phyloP scores from a whole-genome alignment of 305 asterid genomes.

The Plantago lanceolata region DNA sequence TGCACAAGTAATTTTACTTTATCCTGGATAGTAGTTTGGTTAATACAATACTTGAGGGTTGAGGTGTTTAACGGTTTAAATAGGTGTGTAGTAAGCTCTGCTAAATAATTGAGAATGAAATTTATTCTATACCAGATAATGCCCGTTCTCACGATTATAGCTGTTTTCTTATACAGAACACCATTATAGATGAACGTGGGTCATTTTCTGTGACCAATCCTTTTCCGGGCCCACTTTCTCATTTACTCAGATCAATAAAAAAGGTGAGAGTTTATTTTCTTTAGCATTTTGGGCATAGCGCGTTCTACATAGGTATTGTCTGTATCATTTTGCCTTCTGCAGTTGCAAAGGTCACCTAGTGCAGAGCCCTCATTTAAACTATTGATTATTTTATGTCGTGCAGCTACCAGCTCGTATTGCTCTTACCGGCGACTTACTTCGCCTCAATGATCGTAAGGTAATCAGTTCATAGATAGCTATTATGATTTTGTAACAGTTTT shows the following conservation, averaged over 20 bases:
- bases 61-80: too few relatives aligned
- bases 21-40: too few relatives aligned
- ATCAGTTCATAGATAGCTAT: constrained; percentile 7
- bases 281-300: neutral
- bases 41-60: too few relatives aligned
- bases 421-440: constrained; percentile 62
- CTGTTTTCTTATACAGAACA: constrained; percentile 47
- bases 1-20: too few relatives aligned
- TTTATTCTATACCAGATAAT: too few relatives aligned
- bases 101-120: too few relatives aligned
- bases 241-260: constrained; percentile 50
- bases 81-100: constrained; percentile 8
- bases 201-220: constrained; percentile 84
- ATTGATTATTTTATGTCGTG: constrained; percentile 26
- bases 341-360: constrained; percentile 9
- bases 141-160: constrained; percentile 4
- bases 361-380: neutral
- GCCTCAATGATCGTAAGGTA: constrained; percentile 72
- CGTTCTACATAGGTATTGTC: neutral
- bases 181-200: constrained; percentile 73
- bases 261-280: constrained; percentile 38
- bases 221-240: constrained; percentile 60
- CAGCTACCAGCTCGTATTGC: constrained; percentile 89
- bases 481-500: constrained; percentile 9
- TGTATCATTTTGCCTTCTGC: constrained; percentile 18